A percentile compares a stretch with the other conserved stretches of the same genome.
phyloP scores from a whole-genome alignment of 2,329 filamentous ascomycete species.

The Neoarthrinium moseri region DNA sequence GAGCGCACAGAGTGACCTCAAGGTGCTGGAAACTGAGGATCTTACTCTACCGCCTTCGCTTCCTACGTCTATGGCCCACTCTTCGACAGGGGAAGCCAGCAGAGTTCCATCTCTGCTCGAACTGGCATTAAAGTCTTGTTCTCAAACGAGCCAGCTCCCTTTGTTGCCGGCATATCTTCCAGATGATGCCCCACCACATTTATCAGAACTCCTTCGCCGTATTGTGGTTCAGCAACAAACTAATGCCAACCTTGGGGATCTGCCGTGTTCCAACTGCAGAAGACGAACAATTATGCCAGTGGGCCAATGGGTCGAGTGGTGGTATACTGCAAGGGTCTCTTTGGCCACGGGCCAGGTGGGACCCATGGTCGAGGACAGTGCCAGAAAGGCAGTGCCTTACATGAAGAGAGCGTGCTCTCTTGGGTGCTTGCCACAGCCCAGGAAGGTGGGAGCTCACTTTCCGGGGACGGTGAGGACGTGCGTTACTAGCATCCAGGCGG shows the following conservation, averaged over 20 bases:
- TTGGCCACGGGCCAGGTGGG: background rate
- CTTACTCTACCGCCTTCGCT: conserved; percentile 15
- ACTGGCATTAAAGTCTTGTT: conserved; percentile 45
- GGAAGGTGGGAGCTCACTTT: conserved; percentile 10
- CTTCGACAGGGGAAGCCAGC: conserved; percentile 18
- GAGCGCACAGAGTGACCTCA: background rate
- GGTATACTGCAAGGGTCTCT: conserved; percentile 32
- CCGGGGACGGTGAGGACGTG: too few species aligned
- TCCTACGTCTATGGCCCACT: conserved; percentile 8
- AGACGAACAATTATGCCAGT: conserved; percentile 48
- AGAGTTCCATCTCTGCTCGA: conserved; percentile 51
- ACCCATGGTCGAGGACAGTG: background rate
- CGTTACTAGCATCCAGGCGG: too few species aligned
- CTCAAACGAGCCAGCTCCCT: conserved; percentile 38
- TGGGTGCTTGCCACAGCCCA: conserved; percentile 39
- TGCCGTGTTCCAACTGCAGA: conserved; percentile 51
- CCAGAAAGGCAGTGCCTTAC: conserved; percentile 18
- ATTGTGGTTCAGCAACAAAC: conserved; percentile 39
- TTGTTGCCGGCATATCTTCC: conserved; percentile 44
- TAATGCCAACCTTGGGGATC: conserved; percentile 39
- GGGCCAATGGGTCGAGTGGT: conserved; percentile 65
- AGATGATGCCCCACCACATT: conserved; percentile 34
- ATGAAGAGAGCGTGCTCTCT: conserved; percentile 40
- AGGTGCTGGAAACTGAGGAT: conserved; percentile 21
- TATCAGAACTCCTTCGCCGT: conserved; percentile 38